Evolutionary conservation across 2,329 filamentous ascomycete genomes (phyloP).

Genomic region (Microdochium paspali): DNA sequence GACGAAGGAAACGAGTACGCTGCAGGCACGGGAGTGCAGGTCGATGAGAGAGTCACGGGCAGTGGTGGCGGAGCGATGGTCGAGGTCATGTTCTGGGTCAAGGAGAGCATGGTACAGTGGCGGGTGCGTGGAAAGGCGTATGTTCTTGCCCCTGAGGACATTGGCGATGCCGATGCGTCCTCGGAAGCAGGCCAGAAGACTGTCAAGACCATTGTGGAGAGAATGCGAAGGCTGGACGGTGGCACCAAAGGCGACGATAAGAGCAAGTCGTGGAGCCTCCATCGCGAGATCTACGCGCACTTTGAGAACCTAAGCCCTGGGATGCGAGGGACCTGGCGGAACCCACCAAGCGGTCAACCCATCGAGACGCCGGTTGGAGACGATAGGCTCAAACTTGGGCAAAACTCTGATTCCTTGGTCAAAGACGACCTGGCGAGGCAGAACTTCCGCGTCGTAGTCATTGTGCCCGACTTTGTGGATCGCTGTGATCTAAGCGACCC

Average conservation of each 20-base stretch:
- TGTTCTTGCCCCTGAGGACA: constrained; percentile 59
- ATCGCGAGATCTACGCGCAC: constrained; percentile 69
- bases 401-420: constrained; percentile 40
- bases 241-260: constrained; percentile 13
- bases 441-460: constrained; percentile 78
- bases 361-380: constrained; percentile 37
- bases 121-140: constrained; percentile 68
- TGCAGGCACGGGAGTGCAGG: too few species aligned
- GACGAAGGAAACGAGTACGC: constrained; percentile 24
- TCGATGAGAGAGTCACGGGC: constrained; percentile 26
- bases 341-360: constrained; percentile 58
- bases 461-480: constrained; percentile 71
- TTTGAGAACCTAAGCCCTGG: constrained; percentile 81
- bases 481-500: constrained; percentile 62
- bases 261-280: constrained; percentile 62
- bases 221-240: constrained; percentile 8
- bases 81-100: constrained; percentile 80
- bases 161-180: constrained; percentile 38
- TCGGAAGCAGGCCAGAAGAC: constrained; percentile 12
- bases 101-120: constrained; percentile 70
- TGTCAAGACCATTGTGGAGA: background rate
- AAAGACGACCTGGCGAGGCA: constrained; percentile 58
- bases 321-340: constrained; percentile 70
- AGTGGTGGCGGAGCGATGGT: constrained; percentile 58
- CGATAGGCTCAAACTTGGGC: constrained; percentile 36